A percentile compares a stretch with the other conserved stretches of the same genome.
These are phyloP conservation scores for Xylariaceae sp. DNA, from an alignment of 2,329 filamentous ascomycete species.

Conservation along the genomic window DNA sequence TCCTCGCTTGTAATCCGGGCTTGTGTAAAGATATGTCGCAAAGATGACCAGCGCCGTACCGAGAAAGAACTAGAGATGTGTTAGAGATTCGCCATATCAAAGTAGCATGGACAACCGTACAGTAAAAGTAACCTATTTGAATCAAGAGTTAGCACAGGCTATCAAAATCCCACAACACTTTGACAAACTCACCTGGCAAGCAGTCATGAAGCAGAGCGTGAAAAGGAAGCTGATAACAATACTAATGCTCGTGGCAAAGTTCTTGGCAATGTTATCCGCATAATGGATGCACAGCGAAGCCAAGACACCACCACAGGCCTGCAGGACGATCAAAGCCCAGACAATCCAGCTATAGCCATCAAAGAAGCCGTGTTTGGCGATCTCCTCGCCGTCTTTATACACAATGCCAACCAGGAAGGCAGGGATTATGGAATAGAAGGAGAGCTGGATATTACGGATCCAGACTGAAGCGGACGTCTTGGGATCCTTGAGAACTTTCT, in stretches of 20 bases:
- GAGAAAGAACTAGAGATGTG: slow-evolving; percentile 61
- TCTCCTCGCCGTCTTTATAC: slow-evolving; percentile 78
- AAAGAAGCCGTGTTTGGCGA: slow-evolving; percentile 84
- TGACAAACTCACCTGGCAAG: slow-evolving; percentile 15
- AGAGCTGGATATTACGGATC: slow-evolving; percentile 91
- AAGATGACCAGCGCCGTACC: slow-evolving; percentile 74
- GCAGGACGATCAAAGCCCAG: slow-evolving; percentile 76
- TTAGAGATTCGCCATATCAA: not conserved
- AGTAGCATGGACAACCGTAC: slow-evolving; percentile 47
- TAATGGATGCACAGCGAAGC: slow-evolving; percentile 77
- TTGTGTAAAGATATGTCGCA: slow-evolving; percentile 81
- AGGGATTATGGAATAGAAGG: slow-evolving; percentile 89
- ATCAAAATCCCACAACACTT: too few species aligned
- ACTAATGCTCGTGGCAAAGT: slow-evolving; percentile 87
- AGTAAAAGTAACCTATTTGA: slow-evolving; percentile 53
- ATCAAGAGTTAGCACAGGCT: not conserved
- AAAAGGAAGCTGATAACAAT: slow-evolving; percentile 82
- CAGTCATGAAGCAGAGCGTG: slow-evolving; percentile 85
- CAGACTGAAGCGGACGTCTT: slow-evolving; percentile 71
- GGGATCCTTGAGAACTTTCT: slow-evolving; percentile 90
- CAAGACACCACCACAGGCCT: slow-evolving; percentile 80
- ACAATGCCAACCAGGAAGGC: slow-evolving; percentile 81
- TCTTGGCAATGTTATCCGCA: slow-evolving; percentile 86
- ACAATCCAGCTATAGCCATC: slow-evolving; percentile 90
- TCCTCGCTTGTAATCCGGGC: slow-evolving; percentile 53